phyloP scores from a whole-genome alignment of 2,329 filamentous ascomycete species.

The Leptodontidium sp. region DNA sequence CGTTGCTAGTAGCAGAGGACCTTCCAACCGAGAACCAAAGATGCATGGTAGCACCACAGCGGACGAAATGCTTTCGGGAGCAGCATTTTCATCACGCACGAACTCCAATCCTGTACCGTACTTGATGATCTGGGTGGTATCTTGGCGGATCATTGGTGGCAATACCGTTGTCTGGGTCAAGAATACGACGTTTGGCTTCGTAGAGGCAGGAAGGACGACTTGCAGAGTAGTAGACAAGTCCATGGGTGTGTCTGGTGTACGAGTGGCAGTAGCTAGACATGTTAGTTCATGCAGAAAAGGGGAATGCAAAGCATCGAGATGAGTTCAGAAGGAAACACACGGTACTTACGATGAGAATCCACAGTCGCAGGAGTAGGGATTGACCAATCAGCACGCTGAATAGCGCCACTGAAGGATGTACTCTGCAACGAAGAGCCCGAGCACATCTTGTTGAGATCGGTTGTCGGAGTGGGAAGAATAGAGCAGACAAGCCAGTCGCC shows the following conservation, averaged over 20 bases:
- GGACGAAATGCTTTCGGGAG: slow-evolving; percentile 11
- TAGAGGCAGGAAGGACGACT: background rate
- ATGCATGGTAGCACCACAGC: slow-evolving; percentile 40
- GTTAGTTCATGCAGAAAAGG: no score
- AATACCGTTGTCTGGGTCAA: slow-evolving; percentile 28
- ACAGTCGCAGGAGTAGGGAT: slow-evolving; percentile 10
- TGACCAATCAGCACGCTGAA: slow-evolving; percentile 28
- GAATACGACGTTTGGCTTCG: slow-evolving; percentile 26
- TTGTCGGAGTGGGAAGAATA: slow-evolving; percentile 40
- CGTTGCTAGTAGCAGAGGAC: slow-evolving; percentile 37
- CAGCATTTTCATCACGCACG: background rate
- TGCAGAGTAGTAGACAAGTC: background rate
- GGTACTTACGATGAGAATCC: slow-evolving; percentile 2
- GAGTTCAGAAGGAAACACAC: no score
- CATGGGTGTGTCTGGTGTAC: background rate
- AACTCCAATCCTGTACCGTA: slow-evolving; percentile 33
- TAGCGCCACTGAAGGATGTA: slow-evolving; percentile 29
- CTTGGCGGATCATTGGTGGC: slow-evolving; percentile 28
- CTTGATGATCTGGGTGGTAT: slow-evolving; percentile 28
- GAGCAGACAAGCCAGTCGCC: slow-evolving; percentile 40
- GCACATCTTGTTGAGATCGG: slow-evolving; percentile 36
- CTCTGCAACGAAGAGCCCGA: slow-evolving; percentile 26
- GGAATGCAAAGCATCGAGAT: no score
- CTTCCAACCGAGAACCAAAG: slow-evolving; percentile 39
- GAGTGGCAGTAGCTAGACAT: no score